These are phyloP conservation scores for Boletus subcaerulescens DNA, from an alignment of 768 basidiomycete genomes.

Conservation along the genomic window DNA sequence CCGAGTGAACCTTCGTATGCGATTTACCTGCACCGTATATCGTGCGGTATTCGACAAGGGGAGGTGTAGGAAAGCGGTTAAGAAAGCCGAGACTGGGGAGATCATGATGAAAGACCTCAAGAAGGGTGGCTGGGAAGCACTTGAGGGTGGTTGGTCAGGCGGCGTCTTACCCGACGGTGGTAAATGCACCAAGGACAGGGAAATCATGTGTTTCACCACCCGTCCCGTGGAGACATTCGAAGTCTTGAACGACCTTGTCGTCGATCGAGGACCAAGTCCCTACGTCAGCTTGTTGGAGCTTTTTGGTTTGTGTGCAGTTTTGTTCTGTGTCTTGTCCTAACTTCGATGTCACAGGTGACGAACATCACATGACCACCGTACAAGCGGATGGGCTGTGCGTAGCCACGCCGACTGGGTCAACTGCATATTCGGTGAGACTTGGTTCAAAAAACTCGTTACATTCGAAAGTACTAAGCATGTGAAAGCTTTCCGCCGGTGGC, in stretches of 20 bases:
- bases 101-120: conserved; percentile 95
- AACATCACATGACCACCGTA: conserved; percentile 98
- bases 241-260: conserved; percentile 93
- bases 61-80: conserved; percentile 75
- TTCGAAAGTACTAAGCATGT: conserved; percentile 8
- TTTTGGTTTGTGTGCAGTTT: conserved; percentile 65
- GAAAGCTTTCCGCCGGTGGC: conserved; percentile 88
- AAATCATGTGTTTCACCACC: conserved; percentile 98
- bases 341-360: conserved; percentile 66
- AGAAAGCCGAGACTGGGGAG: conserved; percentile 91
- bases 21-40: conserved; percentile 98
- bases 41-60: conserved; percentile 79
- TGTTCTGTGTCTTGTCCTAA: conserved; percentile 4
- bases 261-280: conserved; percentile 96
- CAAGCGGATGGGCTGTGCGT: conserved; percentile 96
- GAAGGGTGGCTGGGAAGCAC: conserved; percentile 91
- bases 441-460: background rate
- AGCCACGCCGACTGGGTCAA: conserved; percentile 95
- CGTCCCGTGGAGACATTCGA: conserved; percentile 95
- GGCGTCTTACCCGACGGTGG: conserved; percentile 43
- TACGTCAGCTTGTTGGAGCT: conserved; percentile 95
- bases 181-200: conserved; percentile 74
- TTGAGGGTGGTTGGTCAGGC: conserved; percentile 74
- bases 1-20: conserved; percentile 96
- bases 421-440: conserved; percentile 85